Base-by-base conservation (phyloP, 2,329 filamentous ascomycete genomes). In the Ceratocystis harringtonii region DNA sequence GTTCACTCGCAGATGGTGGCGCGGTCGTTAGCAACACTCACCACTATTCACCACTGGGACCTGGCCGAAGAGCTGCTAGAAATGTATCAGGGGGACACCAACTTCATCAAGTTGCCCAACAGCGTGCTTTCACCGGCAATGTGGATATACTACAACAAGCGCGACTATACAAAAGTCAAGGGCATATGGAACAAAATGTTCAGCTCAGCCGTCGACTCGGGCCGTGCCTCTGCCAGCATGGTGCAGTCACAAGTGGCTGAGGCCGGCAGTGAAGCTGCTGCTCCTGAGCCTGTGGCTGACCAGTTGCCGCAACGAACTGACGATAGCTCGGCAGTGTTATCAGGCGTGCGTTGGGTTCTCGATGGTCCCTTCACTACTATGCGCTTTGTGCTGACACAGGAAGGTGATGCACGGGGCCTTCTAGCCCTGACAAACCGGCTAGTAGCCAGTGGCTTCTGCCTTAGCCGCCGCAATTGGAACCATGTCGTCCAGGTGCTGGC, bases 401-500 rank as follows among this genome's bases (percentile, higher is more conserved):
- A 74, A 66, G 69, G 73, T 5, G 74, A 84, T 68, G 71, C 76
- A 5, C 72, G 74, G 10, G 79, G 77, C 22, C 76, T 89, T 12
- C 72, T 78, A 4, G 67, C 75, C 6, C 74, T 82, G 17, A 73
- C 91, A 32, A 73, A 78, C 25, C 74, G 80, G n/a, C 77, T 92
- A 10, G 77, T 83, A 7, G 72, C 73, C 1, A 79, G 81, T 50
- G 92, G 92, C 10, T 96, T 92, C 76, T 76, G 78, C 32, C 75
- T 96, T 66, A 86, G 90, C 71, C 86, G 83, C 72, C 81, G 81
- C 70, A 91, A 89, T 70, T 95, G 90, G 90, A 94, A 95, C 72
- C 79, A 82, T 62, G 85, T 89, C 69, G 80, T 96, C 65, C 83
- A 87, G 70, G 75, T 80, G 62, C 82, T 96, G 32, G 83, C 84